phyloP scores from a whole-genome alignment of 2,329 filamentous ascomycete genomes.

The Ustulina deusta region DNA sequence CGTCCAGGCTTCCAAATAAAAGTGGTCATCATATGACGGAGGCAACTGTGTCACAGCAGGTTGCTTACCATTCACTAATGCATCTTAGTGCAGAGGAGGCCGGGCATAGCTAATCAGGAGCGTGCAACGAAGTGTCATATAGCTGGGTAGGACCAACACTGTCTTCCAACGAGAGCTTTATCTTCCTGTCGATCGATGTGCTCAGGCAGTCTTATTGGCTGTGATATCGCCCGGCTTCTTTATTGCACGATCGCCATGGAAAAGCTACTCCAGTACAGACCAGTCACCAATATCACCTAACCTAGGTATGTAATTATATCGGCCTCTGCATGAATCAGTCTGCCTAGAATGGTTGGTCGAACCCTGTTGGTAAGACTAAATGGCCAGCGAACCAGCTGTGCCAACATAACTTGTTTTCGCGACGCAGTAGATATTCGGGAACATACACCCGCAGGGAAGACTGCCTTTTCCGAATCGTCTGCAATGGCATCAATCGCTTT shows the following conservation, averaged over 20 bases:
- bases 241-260: conserved; percentile 15
- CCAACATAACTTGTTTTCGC: conserved; percentile 17
- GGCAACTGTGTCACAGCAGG: conserved; percentile 34
- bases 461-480: conserved; percentile 27
- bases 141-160: conserved; percentile 14
- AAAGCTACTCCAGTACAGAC: conserved; percentile 4
- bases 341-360: conserved; percentile 24
- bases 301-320: conserved; percentile 32
- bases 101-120: conserved; percentile 28
- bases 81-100: conserved; percentile 20
- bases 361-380: conserved; percentile 16
- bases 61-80: conserved; percentile 36
- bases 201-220: conserved; percentile 14
- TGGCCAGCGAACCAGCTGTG: background rate
- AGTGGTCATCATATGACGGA: conserved; percentile 38
- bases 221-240: conserved; percentile 11
- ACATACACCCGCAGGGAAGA: conserved; percentile 28
- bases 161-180: conserved; percentile 11
- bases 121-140: conserved; percentile 16
- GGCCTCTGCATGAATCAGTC: conserved; percentile 32
- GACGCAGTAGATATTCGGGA: conserved; percentile 23
- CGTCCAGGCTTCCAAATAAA: conserved; percentile 17
- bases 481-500: conserved; percentile 35
- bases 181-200: conserved; percentile 17
- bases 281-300: conserved; percentile 3